Base-by-base conservation (phyloP, 768 basidiomycete species). In the Inosperma sp. region DNA sequence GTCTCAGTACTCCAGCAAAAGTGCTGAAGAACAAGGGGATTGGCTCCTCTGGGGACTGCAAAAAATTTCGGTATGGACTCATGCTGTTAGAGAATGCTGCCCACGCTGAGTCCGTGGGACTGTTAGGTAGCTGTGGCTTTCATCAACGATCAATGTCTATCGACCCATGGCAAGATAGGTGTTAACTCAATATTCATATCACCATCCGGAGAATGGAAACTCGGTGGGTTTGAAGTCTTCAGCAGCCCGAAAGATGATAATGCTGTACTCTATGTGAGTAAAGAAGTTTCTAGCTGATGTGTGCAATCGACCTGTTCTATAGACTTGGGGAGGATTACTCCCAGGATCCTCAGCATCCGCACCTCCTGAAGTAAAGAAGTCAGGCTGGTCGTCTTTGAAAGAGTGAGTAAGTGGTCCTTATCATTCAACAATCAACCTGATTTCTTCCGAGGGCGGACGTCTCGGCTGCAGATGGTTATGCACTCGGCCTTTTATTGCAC, bases 41-140 rank as follows among this genome's bases (percentile, higher is more conserved):
- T 96, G 91, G 88, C 67, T 95, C 17, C 64, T 96, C 4, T 99
- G 94, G 94, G 94, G 94, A 5, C 68, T 98, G 33, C 90, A 94
- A 69, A 80, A 91, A 35, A 81, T 96, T 44, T 86, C 91, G 50
- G 93, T 94, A 55, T 55, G 83, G 79, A 13, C 30, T 49, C 45
- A 39, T n/a, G 23, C 23, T 40, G 16, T 25, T 25, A n/a, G n/a
- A n/a, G 40, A 41, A 35, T 33, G 27, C 40, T 35, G 22, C 52
- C 41, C 26, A 55, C 52, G 19, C 61, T 48, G 35, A 35, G 5
- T 16, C 8, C 27, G 17, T 23, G n/a, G 21, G 7, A 12, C 48
- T 35, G 33, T 23, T 57, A 94, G 89, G 87, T 91, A 49, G 94
- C 94, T 3, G 69, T 97, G 33, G 75, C 88, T 2, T 99, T 99